A percentile compares a stretch with the other conserved stretches of the same genome.
phyloP scores from a whole-genome alignment of 2,329 filamentous ascomycete species.

The Aspergillus pseudoterreus region DNA sequence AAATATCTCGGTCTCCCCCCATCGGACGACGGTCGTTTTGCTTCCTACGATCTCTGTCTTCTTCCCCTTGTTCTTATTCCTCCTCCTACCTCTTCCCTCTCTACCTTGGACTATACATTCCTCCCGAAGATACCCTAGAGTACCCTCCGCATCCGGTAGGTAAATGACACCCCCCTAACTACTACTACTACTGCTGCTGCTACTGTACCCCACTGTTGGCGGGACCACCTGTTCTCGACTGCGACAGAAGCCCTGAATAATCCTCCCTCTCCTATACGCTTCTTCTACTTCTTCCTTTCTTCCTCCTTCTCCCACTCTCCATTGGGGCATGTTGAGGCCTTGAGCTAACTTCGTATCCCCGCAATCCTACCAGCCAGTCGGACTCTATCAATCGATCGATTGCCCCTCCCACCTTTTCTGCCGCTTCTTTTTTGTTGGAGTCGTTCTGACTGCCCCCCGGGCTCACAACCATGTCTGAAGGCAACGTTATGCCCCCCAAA shows the following conservation, averaged over 20 bases:
- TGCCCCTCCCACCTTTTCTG: not conserved
- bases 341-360: not conserved
- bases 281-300: constrained; percentile 2
- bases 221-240: no score
- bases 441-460: not conserved
- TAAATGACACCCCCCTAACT: no score
- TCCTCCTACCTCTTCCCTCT: not conserved
- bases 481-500: constrained; percentile 29
- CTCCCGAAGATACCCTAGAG: no score
- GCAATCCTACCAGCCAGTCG: not conserved
- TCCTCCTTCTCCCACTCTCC: not conserved
- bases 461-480: constrained; percentile 35
- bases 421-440: not conserved
- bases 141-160: no score
- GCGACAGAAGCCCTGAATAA: not conserved
- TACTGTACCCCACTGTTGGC: no score
- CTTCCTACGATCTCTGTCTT: not conserved
- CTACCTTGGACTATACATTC: no score
- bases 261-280: constrained; percentile 4
- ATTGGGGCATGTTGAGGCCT: not conserved
- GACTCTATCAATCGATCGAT: not conserved
- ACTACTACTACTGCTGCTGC: no score
- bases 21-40: not conserved
- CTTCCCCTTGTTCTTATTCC: constrained; percentile 8
- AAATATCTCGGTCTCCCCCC: no score